Conservation (phyloP, 495 filamentous ascomycete genomes). For the Terfezia claveryi region DNA sequence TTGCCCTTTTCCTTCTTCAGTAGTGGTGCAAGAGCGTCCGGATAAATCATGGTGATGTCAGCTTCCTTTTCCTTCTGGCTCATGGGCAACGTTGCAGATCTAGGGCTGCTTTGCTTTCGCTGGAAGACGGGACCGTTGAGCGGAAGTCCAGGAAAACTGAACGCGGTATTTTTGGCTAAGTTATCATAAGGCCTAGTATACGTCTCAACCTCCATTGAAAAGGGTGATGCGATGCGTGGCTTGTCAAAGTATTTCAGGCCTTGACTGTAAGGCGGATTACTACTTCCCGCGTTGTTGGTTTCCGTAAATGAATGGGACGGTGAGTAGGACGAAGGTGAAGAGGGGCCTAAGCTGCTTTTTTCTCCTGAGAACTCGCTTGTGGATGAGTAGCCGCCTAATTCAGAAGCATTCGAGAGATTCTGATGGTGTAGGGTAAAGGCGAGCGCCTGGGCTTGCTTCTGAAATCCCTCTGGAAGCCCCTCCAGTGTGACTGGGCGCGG, state of each 20-base stretch:
- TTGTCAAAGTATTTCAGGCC: background rate
- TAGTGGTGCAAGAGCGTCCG: constrained; percentile 21
- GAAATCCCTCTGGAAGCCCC: constrained; percentile 54
- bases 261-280: constrained; percentile 1
- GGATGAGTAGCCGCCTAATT: constrained; percentile 15
- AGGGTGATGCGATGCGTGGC: constrained; percentile 1
- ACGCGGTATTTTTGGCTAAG: background rate
- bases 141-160: background rate
- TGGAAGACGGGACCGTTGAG: background rate
- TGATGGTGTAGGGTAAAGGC: constrained; percentile 30
- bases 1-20: constrained; percentile 29
- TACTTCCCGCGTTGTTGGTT: constrained; percentile 7
- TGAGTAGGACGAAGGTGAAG: constrained; percentile 1
- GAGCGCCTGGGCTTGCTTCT: constrained; percentile 43
- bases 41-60: constrained; percentile 9
- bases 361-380: constrained; percentile 11
- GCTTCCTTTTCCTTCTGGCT: constrained; percentile 4
- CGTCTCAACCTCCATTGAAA: background rate
- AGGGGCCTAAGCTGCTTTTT: constrained; percentile 3
- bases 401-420: constrained; percentile 19
- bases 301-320: constrained; percentile 5
- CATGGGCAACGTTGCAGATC: background rate
- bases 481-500: constrained; percentile 47
- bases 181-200: too few species aligned
- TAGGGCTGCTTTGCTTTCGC: background rate